Evolutionary conservation across 495 filamentous ascomycete species (phyloP).

Genomic region (Parachaetomium inaequale): DNA sequence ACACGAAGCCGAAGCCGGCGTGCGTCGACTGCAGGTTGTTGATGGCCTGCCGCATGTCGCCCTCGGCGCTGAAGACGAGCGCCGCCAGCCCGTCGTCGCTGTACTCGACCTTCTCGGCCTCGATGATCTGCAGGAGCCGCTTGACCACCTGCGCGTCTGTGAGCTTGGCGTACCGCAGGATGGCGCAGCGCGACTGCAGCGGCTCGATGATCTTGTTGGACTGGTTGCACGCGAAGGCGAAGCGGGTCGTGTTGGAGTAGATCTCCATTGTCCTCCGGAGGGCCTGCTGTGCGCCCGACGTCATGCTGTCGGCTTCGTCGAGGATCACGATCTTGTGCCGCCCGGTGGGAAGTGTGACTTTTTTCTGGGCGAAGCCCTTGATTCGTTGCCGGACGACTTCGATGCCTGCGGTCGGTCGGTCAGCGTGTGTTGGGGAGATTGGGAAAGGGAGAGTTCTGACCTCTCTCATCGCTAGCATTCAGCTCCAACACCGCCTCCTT

Average conservation of each 20-base stretch:
- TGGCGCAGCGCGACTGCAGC: slow-evolving; percentile 91
- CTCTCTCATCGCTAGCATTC: slow-evolving; percentile 94
- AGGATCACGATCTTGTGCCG: slow-evolving; percentile 96
- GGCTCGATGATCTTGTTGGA: slow-evolving; percentile 99
- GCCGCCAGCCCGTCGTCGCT: slow-evolving; percentile 93
- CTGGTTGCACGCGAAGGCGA: slow-evolving; percentile 98
- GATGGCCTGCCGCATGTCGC: slow-evolving; percentile 98
- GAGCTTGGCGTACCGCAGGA: slow-evolving; percentile 87
- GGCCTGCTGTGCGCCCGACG: slow-evolving; percentile 91
- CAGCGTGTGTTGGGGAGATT: not conserved
- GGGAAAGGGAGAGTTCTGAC: slow-evolving; percentile 39
- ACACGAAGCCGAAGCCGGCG: slow-evolving; percentile 96
- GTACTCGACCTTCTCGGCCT: slow-evolving; percentile 80
- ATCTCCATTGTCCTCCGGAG: slow-evolving; percentile 98
- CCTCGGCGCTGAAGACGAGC: slow-evolving; percentile 93
- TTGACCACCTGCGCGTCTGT: slow-evolving; percentile 91
- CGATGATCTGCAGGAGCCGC: slow-evolving; percentile 84
- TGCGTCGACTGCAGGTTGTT: slow-evolving; percentile 95
- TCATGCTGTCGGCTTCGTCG: slow-evolving; percentile 98
- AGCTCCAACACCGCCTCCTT: slow-evolving; percentile 97
- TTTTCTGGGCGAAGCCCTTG: slow-evolving; percentile 98
- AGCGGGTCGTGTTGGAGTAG: slow-evolving; percentile 92
- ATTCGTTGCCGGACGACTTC: slow-evolving; percentile 98
- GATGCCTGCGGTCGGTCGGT: slow-evolving; percentile 56
- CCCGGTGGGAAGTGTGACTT: slow-evolving; percentile 88